A percentile compares a stretch with the other conserved stretches of the same genome.
Conservation (phyloP, 1,284 basidiomycete species). For the Ustilago lituana region DNA sequence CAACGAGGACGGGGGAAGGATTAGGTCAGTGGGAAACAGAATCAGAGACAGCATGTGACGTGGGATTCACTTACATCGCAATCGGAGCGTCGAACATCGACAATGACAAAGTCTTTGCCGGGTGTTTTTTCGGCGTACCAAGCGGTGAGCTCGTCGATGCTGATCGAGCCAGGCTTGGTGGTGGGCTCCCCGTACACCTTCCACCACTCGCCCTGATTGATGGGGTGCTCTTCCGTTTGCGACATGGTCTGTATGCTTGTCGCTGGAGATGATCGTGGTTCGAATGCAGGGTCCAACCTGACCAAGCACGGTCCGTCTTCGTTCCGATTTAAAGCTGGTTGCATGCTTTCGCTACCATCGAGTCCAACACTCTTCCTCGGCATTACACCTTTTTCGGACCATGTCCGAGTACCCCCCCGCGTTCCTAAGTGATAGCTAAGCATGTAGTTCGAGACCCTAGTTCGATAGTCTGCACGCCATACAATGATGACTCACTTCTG, state of each 20-base stretch:
- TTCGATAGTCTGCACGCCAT: too few species aligned
- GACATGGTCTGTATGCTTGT: slow-evolving; percentile 1
- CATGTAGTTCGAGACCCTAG: too few species aligned
- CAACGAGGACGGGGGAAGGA: background rate
- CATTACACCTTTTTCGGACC: too few species aligned
- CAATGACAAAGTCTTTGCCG: slow-evolving; percentile 48
- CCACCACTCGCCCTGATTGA: slow-evolving; percentile 38
- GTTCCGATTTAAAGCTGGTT: too few species aligned
- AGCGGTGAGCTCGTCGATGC: slow-evolving; percentile 37
- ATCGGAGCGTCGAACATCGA: slow-evolving; percentile 56
- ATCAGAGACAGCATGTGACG: background rate
- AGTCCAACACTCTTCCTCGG: too few species aligned
- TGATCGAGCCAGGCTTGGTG: slow-evolving; percentile 38
- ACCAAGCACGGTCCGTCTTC: too few species aligned
- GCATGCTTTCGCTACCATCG: too few species aligned
- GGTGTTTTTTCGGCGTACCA: slow-evolving; percentile 33
- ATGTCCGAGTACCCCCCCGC: too few species aligned
- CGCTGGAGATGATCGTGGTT: slow-evolving; percentile 1
- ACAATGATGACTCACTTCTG: too few species aligned
- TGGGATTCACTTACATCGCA: slow-evolving; percentile 40
- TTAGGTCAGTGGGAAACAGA: background rate
- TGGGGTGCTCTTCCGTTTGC: slow-evolving; percentile 32
- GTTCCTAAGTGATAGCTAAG: too few species aligned
- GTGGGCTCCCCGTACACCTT: slow-evolving; percentile 39
- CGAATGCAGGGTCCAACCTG: too few species aligned